Base-by-base conservation (phyloP, 352 stramenopile genomes). In the Globisporangium uncinulatum region DNA sequence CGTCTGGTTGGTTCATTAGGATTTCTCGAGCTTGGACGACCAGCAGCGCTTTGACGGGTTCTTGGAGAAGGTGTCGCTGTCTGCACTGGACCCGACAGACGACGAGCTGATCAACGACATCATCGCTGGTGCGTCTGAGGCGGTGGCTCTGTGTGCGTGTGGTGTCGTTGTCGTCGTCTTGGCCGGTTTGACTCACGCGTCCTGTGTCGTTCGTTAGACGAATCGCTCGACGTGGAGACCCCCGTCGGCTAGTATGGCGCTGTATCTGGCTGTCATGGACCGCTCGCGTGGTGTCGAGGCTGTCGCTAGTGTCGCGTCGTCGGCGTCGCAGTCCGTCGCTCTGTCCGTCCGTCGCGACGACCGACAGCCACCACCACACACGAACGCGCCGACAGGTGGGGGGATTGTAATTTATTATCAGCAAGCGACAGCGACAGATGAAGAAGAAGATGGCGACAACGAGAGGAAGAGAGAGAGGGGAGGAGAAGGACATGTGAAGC, bases 41-140 rank as follows among this genome's bases (percentile, higher is more conserved):
- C 72, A 83, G 57, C 74, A 86, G 60, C 66, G 73, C 41, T 87
- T 81, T 54, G 77, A 87, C 37, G 74, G 74, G 21, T 67, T 87
- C 36, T 57, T 87, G 37, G 77, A 85, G 46, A 87, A 87, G 58
- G 74, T 84, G 41, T 76, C 71, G 34, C 56, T 87, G 34, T 85
- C 77, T 5, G 69, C 70, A 48, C 71, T 86, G 31, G 74, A 87
- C 46, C 77, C 77, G 48, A 84, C 77, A 21, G 77, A 83, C 48
- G 74, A 87, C 43, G 77, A 82, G 36, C 53, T 87, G 34, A 62
- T 64, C 43, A 53, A 51, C 32, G 53, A 66, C 49, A 66, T 66
- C 32, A 66, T 66, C 36, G 54, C 53, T 20, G 51, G 51, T 58
- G 50, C 34, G 37, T 42, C n/a, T 1, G 4, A 42, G 13, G 0